These are phyloP conservation scores for Triticum turgidum DNA, from an alignment of 176 grass and related monocot genomes.

Conservation along the genomic window DNA sequence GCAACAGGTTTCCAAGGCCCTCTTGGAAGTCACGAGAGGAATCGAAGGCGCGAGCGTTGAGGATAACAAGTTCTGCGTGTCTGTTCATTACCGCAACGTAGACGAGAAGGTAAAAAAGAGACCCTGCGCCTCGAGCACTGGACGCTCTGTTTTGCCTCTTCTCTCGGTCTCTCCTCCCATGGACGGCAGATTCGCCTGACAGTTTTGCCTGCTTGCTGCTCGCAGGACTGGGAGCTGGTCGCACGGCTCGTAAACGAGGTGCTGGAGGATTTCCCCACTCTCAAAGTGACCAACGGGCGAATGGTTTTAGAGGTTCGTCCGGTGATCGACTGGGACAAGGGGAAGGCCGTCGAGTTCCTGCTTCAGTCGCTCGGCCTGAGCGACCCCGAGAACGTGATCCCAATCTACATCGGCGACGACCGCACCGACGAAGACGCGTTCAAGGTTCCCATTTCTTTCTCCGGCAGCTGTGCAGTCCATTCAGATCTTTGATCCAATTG, in stretches of 20 bases:
- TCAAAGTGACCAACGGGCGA: conserved; percentile 79
- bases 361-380: conserved; percentile 66
- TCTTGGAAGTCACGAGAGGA: conserved; percentile 53
- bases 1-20: conserved; percentile 68
- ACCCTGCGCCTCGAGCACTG: not conserved
- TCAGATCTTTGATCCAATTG: not conserved
- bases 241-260: conserved; percentile 53
- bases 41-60: conserved; percentile 74
- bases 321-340: conserved; percentile 94
- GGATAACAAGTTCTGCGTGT: conserved; percentile 95
- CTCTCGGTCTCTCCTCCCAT: not conserved
- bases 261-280: conserved; percentile 58
- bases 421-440: conserved; percentile 95
- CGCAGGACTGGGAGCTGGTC: conserved; percentile 70
- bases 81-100: conserved; percentile 94
- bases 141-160: no score
- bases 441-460: conserved; percentile 49
- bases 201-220: not conserved
- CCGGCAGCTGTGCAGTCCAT: not conserved
- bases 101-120: conserved; percentile 56
- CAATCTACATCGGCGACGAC: conserved; percentile 96
- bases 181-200: not conserved
- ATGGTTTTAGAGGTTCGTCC: conserved; percentile 99
- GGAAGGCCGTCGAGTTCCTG: conserved; percentile 89
- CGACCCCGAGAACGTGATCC: conserved; percentile 56